A percentile compares a stretch with the other conserved stretches of the same genome.
Conservation (phyloP, 2,329 filamentous ascomycete genomes). For the Curvularia spicifera region DNA sequence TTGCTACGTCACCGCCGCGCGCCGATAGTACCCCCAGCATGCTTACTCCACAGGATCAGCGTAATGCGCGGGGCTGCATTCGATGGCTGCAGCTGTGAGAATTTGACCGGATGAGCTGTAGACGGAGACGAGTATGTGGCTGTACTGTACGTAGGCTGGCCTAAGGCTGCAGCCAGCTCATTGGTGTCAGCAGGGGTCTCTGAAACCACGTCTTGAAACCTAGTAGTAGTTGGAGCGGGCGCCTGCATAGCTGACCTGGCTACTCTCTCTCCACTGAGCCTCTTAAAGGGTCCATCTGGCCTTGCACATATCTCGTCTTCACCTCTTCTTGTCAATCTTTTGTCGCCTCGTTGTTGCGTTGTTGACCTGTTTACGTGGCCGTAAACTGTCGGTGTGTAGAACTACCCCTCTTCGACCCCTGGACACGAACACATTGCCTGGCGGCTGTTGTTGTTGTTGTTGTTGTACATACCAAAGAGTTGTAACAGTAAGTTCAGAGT, state of each 20-base stretch:
- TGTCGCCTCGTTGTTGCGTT: slow-evolving; percentile 11
- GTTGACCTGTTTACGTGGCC: slow-evolving; percentile 3
- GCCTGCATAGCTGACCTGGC: slow-evolving; percentile 44
- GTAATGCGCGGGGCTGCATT: neutral
- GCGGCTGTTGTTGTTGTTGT: neutral
- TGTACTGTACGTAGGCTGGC: slow-evolving; percentile 15
- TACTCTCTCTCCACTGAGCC: slow-evolving; percentile 8
- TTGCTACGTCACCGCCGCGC: slow-evolving; percentile 15
- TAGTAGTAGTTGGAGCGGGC: slow-evolving; percentile 32
- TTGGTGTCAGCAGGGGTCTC: slow-evolving; percentile 44
- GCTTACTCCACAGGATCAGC: slow-evolving; percentile 1
- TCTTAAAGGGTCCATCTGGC: slow-evolving; percentile 33
- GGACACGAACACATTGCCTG: neutral
- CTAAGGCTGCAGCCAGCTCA: slow-evolving; percentile 30
- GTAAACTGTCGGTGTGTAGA: neutral
- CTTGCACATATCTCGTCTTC: slow-evolving; percentile 25
- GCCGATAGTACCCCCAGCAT: neutral
- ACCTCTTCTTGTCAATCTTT: slow-evolving; percentile 26
- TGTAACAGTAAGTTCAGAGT: slow-evolving; percentile 1
- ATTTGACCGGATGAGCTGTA: neutral
- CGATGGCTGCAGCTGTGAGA: neutral
- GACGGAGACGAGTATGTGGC: neutral
- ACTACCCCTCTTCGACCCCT: slow-evolving; percentile 13
- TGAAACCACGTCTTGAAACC: slow-evolving; percentile 49
- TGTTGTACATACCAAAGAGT: neutral